Evolutionary conservation across 345 rosid species (phyloP).

Genomic region (Psidium friedrichsthalianum): DNA sequence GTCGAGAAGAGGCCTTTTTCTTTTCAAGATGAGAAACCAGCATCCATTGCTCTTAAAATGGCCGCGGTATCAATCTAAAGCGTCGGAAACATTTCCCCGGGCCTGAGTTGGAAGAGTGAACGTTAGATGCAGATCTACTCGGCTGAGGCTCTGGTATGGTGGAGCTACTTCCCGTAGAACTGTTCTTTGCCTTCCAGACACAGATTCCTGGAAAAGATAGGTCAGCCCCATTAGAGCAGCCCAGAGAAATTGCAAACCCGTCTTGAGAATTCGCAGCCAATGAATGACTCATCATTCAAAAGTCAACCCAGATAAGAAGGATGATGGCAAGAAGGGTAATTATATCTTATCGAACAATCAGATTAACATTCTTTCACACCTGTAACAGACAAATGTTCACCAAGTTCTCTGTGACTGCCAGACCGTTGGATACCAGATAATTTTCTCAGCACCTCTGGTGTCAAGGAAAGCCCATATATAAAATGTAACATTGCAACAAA

Average conservation of each 20-base stretch:
- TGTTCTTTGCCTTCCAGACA: slow-evolving; percentile 77
- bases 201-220: slow-evolving; percentile 32
- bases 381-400: not conserved
- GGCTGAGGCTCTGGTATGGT: slow-evolving; percentile 35
- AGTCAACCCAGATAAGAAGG: not conserved
- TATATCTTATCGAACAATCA: not conserved
- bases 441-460: not conserved
- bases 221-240: not conserved
- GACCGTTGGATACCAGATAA: not conserved
- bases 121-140: slow-evolving; percentile 23
- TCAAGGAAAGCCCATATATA: not conserved
- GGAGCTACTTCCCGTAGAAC: slow-evolving; percentile 31
- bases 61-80: slow-evolving; percentile 48
- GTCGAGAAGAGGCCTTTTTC: not conserved
- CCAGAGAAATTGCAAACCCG: not conserved
- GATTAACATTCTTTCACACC: not conserved
- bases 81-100: slow-evolving; percentile 55
- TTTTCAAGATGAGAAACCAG: slow-evolving; percentile 19
- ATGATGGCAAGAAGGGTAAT: not conserved
- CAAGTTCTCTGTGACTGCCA: not conserved
- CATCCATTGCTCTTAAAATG: slow-evolving; percentile 61
- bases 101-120: slow-evolving; percentile 36
- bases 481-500: not conserved
- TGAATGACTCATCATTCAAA: not conserved
- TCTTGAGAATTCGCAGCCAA: not conserved